Percentiles rank a stretch among this genome's conserved stretches.
Conservation (phyloP, 148 eudicot genomes). For the Fagopyrum homotropicum region DNA sequence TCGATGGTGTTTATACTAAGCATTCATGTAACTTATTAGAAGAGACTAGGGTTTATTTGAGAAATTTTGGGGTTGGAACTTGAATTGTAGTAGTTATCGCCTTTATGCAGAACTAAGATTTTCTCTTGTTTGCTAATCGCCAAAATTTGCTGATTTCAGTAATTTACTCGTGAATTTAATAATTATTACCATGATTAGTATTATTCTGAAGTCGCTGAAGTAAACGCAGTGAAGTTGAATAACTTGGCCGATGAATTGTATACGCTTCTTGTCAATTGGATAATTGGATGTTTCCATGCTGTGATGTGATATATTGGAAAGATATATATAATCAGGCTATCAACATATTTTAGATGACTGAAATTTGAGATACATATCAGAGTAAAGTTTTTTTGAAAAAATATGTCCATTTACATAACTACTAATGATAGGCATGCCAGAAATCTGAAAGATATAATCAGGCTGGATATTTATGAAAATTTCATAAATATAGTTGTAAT, state of each 20-base stretch:
- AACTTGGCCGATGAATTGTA: neutral
- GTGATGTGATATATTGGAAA: neutral
- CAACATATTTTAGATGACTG: neutral
- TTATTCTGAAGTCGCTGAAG: neutral
- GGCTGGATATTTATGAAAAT: neutral
- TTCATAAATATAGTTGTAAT: neutral
- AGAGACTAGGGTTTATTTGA: neutral
- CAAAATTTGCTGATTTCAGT: neutral
- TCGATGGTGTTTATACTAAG: neutral
- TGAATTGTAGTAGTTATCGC: neutral
- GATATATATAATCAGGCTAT: neutral
- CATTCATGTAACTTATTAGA: neutral
- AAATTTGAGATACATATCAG: neutral
- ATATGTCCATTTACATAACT: neutral
- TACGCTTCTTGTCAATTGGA: neutral
- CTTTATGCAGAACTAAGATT: neutral
- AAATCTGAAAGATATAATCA: neutral
- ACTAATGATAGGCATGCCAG: no score
- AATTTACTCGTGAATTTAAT: neutral
- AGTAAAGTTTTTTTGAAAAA: neutral
- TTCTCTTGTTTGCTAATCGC: neutral
- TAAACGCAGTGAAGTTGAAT: neutral
- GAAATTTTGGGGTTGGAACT: neutral
- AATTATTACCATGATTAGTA: neutral
- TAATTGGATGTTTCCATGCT: neutral